Evolutionary conservation across 176 grass and related monocot genomes (phyloP), one percentile per base, ranked within the genome.

Genomic region (Bonia amplexicaulis): DNA sequence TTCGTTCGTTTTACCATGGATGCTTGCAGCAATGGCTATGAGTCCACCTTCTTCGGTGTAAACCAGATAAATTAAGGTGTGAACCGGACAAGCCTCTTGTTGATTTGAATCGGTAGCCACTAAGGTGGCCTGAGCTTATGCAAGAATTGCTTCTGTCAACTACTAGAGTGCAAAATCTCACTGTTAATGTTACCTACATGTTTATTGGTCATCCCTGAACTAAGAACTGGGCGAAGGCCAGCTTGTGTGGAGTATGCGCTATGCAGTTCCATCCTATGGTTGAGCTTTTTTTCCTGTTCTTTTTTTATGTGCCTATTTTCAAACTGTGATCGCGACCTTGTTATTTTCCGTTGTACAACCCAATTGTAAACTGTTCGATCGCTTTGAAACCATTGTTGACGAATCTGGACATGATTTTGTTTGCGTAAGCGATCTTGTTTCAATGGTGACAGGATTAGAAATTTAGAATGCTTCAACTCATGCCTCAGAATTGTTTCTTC

Each of bases 1-100:
- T 52, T 84, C 19, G 35, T 84, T 73, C 85, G 80, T 64, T 91
- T 87, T 41, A 84, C 62, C 41, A 80, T 91, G 76, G 80, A 84
- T 45, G 65, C 76, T n/a, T 53, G 16, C 63, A 87, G 37, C 70
- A 80, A 63, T 70, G 76, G 45, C 45, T 91, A 70, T 54, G 80
- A 84, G 37, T 74, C 89, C 53, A 87, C 70, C 62, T 87, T 76
- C 85, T 91, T 87, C 0, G 42, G 81, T 84, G 14, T 80, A 53
- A 87, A 91, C 53, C 80, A 47, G 62, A 91, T 84, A 69, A 84
- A 91, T 69, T 91, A 87, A 76, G 10, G 75, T 3, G 7, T 7
- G 40, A 52, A 70, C 19, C 11, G 31, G 1, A 3, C 4, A 20
- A 3, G 6, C 49, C 41, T 78, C 14, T 69, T 61, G 60, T 3